A percentile compares a stretch with the other conserved stretches of the same genome.
These are phyloP conservation scores for Pseudogymnoascus pannorum DNA, from an alignment of 2,329 filamentous ascomycete genomes.

Conservation along the genomic window DNA sequence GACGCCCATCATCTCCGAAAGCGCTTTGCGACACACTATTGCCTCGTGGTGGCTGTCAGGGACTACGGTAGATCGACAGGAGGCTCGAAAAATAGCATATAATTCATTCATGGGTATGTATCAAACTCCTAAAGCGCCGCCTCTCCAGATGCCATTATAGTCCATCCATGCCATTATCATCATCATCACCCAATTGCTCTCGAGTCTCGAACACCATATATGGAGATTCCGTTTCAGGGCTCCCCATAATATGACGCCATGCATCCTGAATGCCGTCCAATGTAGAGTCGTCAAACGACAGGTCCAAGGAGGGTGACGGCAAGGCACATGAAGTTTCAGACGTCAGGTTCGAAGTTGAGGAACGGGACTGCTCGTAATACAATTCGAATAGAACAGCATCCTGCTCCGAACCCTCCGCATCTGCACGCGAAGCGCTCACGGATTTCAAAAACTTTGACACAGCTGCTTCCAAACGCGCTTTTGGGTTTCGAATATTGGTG, in stretches of 20 bases:
- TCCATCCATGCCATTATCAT: slow-evolving; percentile 35
- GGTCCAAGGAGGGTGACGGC: slow-evolving; percentile 50
- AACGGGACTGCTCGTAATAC: slow-evolving; percentile 46
- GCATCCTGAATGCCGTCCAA: slow-evolving; percentile 60
- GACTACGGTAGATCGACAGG: not conserved
- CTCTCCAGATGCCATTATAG: not conserved
- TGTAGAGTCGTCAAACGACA: slow-evolving; percentile 66
- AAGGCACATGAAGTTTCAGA: slow-evolving; percentile 45
- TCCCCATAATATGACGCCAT: slow-evolving; percentile 55
- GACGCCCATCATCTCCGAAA: slow-evolving; percentile 5
- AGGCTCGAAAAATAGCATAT: slow-evolving; percentile 4
- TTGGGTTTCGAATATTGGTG: slow-evolving; percentile 16
- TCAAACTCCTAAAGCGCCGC: slow-evolving; percentile 1
- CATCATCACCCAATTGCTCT: slow-evolving; percentile 52
- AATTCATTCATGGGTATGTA: slow-evolving; percentile 7
- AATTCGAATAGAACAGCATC: slow-evolving; percentile 40
- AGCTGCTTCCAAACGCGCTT: slow-evolving; percentile 27
- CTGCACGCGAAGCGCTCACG: not conserved
- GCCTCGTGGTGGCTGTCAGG: slow-evolving; percentile 2
- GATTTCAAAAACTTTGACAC: slow-evolving; percentile 35
- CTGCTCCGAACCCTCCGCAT: slow-evolving; percentile 23
- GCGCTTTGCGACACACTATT: not conserved
- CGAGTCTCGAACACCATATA: slow-evolving; percentile 79
- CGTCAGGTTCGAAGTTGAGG: slow-evolving; percentile 22
- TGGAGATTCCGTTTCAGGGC: slow-evolving; percentile 36